Percentiles rank a stretch among this genome's conserved stretches.
Evolutionary conservation across 2,329 filamentous ascomycete species (phyloP).

Genomic region (Penicillium glabrum): DNA sequence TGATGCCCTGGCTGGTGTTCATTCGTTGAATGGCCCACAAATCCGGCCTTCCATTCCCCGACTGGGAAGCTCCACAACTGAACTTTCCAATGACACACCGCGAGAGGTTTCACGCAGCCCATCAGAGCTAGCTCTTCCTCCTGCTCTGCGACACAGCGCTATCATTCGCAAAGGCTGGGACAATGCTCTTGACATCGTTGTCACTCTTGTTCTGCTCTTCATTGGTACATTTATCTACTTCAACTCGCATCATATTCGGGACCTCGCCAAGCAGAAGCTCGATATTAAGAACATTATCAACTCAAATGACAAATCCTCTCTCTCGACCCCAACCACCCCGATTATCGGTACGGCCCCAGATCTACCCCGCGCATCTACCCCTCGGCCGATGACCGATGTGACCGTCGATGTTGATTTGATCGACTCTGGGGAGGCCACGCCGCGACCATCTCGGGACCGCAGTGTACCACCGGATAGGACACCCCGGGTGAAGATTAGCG

Average conservation of each 20-base stretch:
- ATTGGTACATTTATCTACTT: conserved; percentile 45
- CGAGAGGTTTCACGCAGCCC: conserved; percentile 35
- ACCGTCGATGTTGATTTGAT: conserved; percentile 32
- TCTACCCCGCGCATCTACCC: conserved; percentile 28
- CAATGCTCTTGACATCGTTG: conserved; percentile 46
- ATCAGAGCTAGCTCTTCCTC: conserved; percentile 38
- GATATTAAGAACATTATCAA: conserved; percentile 47
- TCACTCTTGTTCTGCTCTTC: conserved; percentile 41
- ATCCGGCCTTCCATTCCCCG: conserved; percentile 43
- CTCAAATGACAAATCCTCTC: conserved; percentile 35
- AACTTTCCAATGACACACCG: conserved; percentile 40
- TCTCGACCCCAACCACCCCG: conserved; percentile 42
- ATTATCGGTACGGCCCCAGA: conserved; percentile 25
- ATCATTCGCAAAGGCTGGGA: conserved; percentile 49
- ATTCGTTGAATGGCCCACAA: conserved; percentile 58
- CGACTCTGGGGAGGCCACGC: conserved; percentile 28
- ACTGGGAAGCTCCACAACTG: conserved; percentile 41
- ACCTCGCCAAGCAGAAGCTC: conserved; percentile 44
- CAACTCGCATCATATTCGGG: conserved; percentile 42
- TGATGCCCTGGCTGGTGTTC: conserved; percentile 69
- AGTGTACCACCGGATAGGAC: conserved; percentile 25
- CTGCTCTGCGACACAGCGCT: conserved; percentile 41
- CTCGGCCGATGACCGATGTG: conserved; percentile 27
- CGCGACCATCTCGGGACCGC: conserved; percentile 25
- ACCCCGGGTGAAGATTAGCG: conserved; percentile 41